These are phyloP conservation scores for Pestalotiopsis sp. DNA, from an alignment of 2,329 filamentous ascomycete species.

Conservation along the genomic window DNA sequence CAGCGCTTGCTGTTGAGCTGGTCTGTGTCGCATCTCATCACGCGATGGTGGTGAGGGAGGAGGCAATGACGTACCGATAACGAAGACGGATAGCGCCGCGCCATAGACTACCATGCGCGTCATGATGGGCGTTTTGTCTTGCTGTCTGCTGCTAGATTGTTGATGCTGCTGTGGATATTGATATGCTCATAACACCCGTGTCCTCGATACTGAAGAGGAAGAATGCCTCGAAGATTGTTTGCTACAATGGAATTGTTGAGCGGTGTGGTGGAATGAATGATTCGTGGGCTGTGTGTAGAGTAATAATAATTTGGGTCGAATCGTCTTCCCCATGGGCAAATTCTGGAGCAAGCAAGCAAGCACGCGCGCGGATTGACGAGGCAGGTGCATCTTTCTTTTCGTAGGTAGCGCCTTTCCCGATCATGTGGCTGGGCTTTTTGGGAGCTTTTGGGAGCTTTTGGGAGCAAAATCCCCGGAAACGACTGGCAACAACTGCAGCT, in stretches of 20 bases:
- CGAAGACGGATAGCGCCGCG: constrained; percentile 42
- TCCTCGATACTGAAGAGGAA: not conserved
- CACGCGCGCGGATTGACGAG: not conserved
- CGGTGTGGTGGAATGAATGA: not conserved
- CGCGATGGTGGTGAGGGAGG: not conserved
- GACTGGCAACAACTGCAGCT: not conserved
- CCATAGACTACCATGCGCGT: constrained; percentile 45
- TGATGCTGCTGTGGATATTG: not conserved
- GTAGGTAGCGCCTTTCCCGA: not conserved
- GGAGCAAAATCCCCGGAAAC: not conserved
- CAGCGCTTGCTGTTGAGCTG: not conserved
- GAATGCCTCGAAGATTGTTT: not conserved
- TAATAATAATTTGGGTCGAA: not conserved
- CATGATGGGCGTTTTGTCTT: constrained; percentile 31
- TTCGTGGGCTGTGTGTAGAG: not conserved
- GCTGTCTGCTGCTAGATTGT: not conserved
- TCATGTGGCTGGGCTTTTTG: not conserved
- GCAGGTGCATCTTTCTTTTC: not conserved
- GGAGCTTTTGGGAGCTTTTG: no score
- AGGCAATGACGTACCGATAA: constrained; percentile 41
- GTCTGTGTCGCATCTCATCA: not conserved
- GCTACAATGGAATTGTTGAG: not conserved
- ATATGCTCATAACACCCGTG: constrained; percentile 3
- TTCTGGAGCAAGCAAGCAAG: not conserved
- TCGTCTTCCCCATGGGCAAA: not conserved